Evolutionary conservation across 108 stramenopile genomes (phyloP).

Genomic region (Schizochytrium sp.): DNA sequence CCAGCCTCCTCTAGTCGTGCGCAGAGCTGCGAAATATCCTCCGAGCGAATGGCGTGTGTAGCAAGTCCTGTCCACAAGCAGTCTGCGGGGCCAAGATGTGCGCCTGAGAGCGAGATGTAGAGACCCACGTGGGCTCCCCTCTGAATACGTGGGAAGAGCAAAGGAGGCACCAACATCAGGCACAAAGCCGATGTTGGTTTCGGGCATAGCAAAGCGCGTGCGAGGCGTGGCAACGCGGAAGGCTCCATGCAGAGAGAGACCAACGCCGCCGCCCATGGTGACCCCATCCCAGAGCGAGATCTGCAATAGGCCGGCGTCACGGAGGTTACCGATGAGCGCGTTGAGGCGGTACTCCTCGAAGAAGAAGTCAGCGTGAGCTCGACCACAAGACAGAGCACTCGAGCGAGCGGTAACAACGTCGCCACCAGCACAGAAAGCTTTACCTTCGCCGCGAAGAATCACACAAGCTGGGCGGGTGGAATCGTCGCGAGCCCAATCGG

Average conservation of each 20-base stretch:
- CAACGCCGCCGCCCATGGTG: slow-evolving; percentile 98
- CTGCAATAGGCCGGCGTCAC: slow-evolving; percentile 69
- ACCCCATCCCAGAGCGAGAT: slow-evolving; percentile 95
- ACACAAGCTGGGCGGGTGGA: not conserved
- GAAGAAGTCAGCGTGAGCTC: slow-evolving; percentile 79
- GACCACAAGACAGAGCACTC: not conserved
- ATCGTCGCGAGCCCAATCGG: not conserved
- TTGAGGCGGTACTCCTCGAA: slow-evolving; percentile 89
- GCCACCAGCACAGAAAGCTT: slow-evolving; percentile 91
- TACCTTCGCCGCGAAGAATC: slow-evolving; percentile 40
- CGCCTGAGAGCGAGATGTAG: slow-evolving; percentile 93
- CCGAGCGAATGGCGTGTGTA: slow-evolving; percentile 89
- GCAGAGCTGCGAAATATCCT: slow-evolving; percentile 76
- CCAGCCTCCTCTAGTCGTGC: slow-evolving; percentile 65
- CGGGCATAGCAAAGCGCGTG: slow-evolving; percentile 96
- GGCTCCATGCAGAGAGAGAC: slow-evolving; percentile 89
- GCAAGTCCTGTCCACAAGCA: slow-evolving; percentile 89
- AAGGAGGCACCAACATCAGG: slow-evolving; percentile 93
- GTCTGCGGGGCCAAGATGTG: slow-evolving; percentile 83
- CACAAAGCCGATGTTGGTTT: slow-evolving; percentile 94
- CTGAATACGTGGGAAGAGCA: slow-evolving; percentile 79
- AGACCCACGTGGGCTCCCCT: slow-evolving; percentile 82
- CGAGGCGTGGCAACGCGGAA: slow-evolving; percentile 92
- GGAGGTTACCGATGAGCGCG: slow-evolving; percentile 74
- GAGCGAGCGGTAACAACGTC: slow-evolving; percentile 81